Evolutionary conservation across 1,284 basidiomycete genomes (phyloP).

Genomic region (Sporisorium iseilematis-ciliati): DNA sequence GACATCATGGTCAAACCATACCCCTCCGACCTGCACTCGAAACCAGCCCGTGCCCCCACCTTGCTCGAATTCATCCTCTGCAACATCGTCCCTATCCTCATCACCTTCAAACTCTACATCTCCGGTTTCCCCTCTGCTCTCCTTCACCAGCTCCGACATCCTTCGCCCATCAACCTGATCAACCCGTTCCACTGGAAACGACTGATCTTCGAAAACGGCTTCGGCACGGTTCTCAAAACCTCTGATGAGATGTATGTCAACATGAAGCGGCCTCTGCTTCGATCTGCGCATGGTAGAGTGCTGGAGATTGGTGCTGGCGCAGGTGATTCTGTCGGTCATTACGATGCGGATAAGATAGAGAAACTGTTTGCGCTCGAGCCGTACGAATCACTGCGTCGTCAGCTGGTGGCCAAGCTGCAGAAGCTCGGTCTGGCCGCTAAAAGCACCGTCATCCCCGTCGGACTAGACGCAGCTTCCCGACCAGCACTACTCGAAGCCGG

Average conservation of each 20-base stretch:
- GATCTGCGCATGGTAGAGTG: constrained; percentile 42
- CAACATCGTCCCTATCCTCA: constrained; percentile 24
- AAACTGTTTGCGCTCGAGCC: constrained; percentile 50
- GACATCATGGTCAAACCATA: constrained; percentile 17
- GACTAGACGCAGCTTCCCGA: constrained; percentile 25
- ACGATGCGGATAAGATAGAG: constrained; percentile 42
- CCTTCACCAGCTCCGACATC: constrained; percentile 31
- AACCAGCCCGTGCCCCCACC: constrained; percentile 25
- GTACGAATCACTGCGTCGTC: constrained; percentile 37
- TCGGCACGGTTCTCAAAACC: constrained; percentile 21
- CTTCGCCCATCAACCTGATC: constrained; percentile 26
- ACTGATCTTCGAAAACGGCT: constrained; percentile 42
- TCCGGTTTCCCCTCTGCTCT: constrained; percentile 40
- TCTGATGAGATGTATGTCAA: constrained; percentile 29
- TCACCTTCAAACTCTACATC: constrained; percentile 27
- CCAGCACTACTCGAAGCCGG: constrained; percentile 21
- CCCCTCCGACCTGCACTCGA: constrained; percentile 30
- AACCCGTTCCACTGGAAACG: constrained; percentile 48
- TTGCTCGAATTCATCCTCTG: constrained; percentile 20
- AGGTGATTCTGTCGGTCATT: constrained; percentile 50
- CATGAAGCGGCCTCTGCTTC: constrained; percentile 38
- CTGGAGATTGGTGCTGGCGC: constrained; percentile 60
- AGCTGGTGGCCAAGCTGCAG: constrained; percentile 25
- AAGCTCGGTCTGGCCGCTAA: constrained; percentile 21
- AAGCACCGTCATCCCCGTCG: constrained; percentile 41